Evolutionary conservation across 2,329 filamentous ascomycete genomes (phyloP), one percentile per base, ranked within the genome.

Genomic region (Aspergillus pseudoglaucus): DNA sequence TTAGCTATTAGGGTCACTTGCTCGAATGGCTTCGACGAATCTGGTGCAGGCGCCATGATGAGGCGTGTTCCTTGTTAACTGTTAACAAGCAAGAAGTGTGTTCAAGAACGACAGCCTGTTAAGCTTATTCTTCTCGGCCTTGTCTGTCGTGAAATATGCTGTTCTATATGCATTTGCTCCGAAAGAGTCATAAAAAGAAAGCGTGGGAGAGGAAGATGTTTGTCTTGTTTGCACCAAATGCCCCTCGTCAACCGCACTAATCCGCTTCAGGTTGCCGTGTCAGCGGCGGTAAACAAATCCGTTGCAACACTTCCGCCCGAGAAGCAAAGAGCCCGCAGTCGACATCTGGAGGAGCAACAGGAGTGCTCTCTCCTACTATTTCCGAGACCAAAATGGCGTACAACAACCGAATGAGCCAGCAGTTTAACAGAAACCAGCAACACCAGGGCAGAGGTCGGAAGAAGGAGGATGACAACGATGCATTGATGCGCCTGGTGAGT

Each of bases 391-490:
- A 33, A 32, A 78, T 78, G 75, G 69, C 75, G 27, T 78, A 76
- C 59, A 75, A 75, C 59, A 62, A 70, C 46, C 69, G 75, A 51
- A 76, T 77, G 71, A 79, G 75, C 57, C 73, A 77, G 58, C 75
- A 74, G 53, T 72, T 73, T 50, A 72, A 75, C 48, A 67, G 69
- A 52, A 59, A 64, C 42, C 71, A 74, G 55, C 75, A 76, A 53
- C 68, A 70, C 25, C 68, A 74, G 47, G 68, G 65, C 52, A 68
- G 72, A 33, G 66, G 65, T 20, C 77, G 74, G 59, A 78, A 78
- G 62, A 79, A 79, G 64, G 76, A 79, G 54, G 76, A 78, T 52
- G 77, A 80, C 20, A 77, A 74, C 50, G 77, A 80, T 66, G 75
- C 76, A 40, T 73, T 80, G 57, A 79, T 80, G 75, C 75, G 76